phyloP scores from a whole-genome alignment of 257 asterid genomes.

The Handroanthus guayacan region DNA sequence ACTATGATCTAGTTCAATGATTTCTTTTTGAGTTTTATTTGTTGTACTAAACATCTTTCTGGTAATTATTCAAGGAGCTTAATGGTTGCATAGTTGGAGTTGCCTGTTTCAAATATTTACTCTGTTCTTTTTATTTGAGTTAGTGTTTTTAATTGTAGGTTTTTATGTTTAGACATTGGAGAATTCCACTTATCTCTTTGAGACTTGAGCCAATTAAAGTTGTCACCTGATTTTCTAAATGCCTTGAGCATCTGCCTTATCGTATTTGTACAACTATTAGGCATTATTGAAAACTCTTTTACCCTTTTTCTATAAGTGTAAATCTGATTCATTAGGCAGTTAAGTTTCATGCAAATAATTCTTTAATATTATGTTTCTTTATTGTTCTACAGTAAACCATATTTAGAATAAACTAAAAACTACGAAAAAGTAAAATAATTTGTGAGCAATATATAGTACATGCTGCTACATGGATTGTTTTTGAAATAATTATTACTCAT shows the following conservation, averaged over 20 bases:
- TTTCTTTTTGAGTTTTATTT: background rate
- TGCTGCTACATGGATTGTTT: no score
- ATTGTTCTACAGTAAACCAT: background rate
- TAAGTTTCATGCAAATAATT: background rate
- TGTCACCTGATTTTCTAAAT: background rate
- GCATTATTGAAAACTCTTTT: background rate
- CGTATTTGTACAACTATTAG: background rate
- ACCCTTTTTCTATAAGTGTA: background rate
- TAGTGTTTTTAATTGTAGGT: background rate
- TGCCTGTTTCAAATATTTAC: background rate
- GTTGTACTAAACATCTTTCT: conserved; percentile 3
- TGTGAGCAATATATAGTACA: no score
- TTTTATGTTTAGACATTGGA: background rate
- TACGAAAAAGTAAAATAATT: no score
- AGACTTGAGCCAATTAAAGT: background rate
- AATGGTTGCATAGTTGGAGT: conserved; percentile 3
- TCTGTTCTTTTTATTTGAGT: background rate
- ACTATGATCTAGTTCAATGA: background rate
- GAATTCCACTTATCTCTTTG: background rate
- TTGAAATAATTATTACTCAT: no score
- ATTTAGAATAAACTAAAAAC: background rate
- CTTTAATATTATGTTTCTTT: background rate
- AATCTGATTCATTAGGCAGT: background rate
- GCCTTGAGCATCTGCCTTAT: background rate
- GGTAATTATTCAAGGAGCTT: conserved; percentile 10